Evolutionary conservation across 163 green algal genomes (phyloP).

Genomic region (Prototheca stagnorum): DNA sequence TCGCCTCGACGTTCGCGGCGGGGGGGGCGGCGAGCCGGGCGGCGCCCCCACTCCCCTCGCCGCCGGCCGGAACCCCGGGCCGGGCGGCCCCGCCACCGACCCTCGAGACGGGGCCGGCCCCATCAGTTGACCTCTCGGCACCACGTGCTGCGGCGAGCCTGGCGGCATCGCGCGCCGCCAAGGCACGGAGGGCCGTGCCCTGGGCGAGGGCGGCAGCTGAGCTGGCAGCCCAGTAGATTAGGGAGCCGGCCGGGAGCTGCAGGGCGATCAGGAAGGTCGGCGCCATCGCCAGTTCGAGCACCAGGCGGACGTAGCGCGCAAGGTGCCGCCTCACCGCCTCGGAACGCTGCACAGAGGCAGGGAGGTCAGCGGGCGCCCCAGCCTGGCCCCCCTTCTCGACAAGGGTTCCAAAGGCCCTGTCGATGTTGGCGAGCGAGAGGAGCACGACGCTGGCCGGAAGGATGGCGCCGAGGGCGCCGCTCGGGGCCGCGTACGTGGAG

Average conservation of each 20-base stretch:
- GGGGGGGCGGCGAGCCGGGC: too few relatives aligned
- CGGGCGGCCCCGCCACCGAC: too few relatives aligned
- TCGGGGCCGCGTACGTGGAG: slow-evolving; percentile 2
- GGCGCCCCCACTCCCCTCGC: too few relatives aligned
- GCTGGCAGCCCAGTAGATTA: slow-evolving; percentile 51
- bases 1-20: too few relatives aligned
- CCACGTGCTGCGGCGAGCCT: too few relatives aligned
- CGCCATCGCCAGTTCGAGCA: slow-evolving; percentile 29
- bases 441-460: slow-evolving; percentile 25
- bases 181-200: slow-evolving; percentile 18
- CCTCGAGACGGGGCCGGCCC: too few relatives aligned
- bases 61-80: too few relatives aligned
- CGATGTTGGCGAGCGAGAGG: slow-evolving; percentile 35
- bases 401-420: slow-evolving; percentile 12
- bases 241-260: slow-evolving; percentile 22
- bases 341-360: too few relatives aligned
- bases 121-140: too few relatives aligned
- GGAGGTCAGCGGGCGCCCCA: too few relatives aligned
- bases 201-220: slow-evolving; percentile 35
- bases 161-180: too few relatives aligned
- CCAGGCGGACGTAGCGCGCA: slow-evolving; percentile 17
- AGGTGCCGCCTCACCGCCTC: slow-evolving; percentile 11
- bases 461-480: slow-evolving; percentile 11
- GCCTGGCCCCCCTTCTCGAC: too few relatives aligned
- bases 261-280: slow-evolving; percentile 20